Evolutionary conservation across 257 asterid species (phyloP).

Genomic region (Solanum chiquidenum): DNA sequence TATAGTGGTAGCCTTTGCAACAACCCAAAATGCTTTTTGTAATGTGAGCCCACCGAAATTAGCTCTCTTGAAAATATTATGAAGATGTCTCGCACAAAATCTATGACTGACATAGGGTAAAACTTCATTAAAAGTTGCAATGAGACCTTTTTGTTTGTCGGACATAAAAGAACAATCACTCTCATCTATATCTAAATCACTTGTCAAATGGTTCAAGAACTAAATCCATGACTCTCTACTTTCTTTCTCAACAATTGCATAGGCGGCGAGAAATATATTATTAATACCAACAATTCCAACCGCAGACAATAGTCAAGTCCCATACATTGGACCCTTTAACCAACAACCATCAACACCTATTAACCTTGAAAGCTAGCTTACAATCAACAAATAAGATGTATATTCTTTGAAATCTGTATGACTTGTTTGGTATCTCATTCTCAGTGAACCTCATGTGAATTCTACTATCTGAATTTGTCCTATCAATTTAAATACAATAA

Average conservation of each 20-base stretch:
- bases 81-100: neutral
- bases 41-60: neutral
- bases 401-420: neutral
- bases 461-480: neutral
- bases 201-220: neutral
- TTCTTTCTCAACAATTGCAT: constrained; percentile 1
- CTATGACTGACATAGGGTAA: neutral
- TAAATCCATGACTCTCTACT: constrained; percentile 1
- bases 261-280: neutral
- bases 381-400: neutral
- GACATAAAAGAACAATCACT: too few species aligned
- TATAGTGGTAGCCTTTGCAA: neutral
- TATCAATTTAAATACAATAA: neutral
- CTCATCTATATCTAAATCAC: neutral
- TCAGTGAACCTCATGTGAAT: neutral
- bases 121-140: too few species aligned
- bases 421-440: neutral
- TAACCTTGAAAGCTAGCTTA: neutral
- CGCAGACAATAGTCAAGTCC: too few species aligned
- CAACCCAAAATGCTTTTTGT: neutral
- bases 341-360: neutral
- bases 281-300: neutral
- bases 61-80: neutral
- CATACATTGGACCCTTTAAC: neutral
- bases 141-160: too few species aligned